These are phyloP conservation scores for Mimosa pudica DNA, from an alignment of 306 rosid genomes.

Conservation along the genomic window DNA sequence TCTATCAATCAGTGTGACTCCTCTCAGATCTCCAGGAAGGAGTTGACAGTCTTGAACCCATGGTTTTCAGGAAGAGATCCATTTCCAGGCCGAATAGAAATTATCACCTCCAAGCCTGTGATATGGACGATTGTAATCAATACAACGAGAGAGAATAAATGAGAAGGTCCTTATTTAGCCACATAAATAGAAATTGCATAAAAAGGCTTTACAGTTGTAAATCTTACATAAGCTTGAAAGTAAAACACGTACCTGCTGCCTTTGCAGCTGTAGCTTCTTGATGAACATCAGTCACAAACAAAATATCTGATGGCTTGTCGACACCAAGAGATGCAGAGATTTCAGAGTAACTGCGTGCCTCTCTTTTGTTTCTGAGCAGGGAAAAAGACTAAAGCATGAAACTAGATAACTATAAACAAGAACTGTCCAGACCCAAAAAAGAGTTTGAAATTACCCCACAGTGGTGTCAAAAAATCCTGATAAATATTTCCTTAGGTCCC, in stretches of 20 bases:
- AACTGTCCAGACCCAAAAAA: conserved; percentile 17
- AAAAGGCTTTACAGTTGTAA: not conserved
- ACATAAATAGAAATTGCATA: not conserved
- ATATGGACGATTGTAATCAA: conserved; percentile 22
- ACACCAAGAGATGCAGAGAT: conserved; percentile 79
- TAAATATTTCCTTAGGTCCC: conserved; percentile 81
- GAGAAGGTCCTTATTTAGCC: conserved; percentile 5
- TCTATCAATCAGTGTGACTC: conserved; percentile 20
- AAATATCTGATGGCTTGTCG: conserved; percentile 78
- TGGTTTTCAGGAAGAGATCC: conserved; percentile 83
- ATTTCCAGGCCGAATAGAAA: conserved; percentile 89
- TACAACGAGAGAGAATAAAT: conserved; percentile 12
- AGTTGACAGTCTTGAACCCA: conserved; percentile 74
- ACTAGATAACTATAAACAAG: conserved; percentile 10
- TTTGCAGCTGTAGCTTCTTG: conserved; percentile 95
- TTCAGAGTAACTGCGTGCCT: conserved; percentile 70
- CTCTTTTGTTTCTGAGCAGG: conserved; percentile 75
- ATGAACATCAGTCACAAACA: conserved; percentile 80
- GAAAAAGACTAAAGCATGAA: conserved; percentile 25
- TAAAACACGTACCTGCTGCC: conserved; percentile 71
- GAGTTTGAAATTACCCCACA: conserved; percentile 67
- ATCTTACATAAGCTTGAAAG: not conserved
- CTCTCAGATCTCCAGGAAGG: conserved; percentile 66
- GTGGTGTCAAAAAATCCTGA: conserved; percentile 90
- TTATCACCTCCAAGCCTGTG: conserved; percentile 77